These are phyloP conservation scores for Acanthamoeba triangularis DNA, from an alignment of 208 protist genomes.

Conservation along the genomic window DNA sequence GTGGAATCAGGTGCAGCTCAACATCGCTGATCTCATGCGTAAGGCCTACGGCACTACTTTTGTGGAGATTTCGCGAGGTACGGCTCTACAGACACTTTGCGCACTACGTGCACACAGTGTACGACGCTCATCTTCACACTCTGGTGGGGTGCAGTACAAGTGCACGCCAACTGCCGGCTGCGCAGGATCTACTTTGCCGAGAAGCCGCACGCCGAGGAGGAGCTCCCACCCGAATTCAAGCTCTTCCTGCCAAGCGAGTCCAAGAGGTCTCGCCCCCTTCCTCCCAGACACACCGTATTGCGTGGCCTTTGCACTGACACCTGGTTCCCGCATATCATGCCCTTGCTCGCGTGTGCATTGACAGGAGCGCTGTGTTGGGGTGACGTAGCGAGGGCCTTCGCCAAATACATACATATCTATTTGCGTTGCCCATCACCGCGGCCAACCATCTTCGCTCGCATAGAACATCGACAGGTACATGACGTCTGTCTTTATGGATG, in stretches of 20 bases:
- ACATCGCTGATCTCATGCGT: conserved; percentile 99
- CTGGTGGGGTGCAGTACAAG: conserved; percentile 86
- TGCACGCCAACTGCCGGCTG: conserved; percentile 99
- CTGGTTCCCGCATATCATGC: not conserved
- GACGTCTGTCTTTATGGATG: no score
- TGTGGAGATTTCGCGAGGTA: conserved; percentile 97
- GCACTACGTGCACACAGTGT: no score
- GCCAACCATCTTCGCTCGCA: no score
- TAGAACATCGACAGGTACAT: no score
- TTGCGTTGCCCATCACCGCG: no score
- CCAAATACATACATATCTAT: no score
- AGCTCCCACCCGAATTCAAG: conserved; percentile 99
- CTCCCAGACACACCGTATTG: not conserved
- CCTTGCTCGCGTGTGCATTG: not conserved
- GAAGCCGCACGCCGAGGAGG: conserved; percentile 99
- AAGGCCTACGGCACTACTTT: conserved; percentile 99
- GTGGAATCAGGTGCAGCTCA: conserved; percentile 99
- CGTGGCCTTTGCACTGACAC: not conserved
- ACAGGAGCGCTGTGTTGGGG: conserved; percentile 21
- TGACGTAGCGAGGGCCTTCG: no score
- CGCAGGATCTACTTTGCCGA: conserved; percentile 99
- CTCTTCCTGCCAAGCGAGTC: conserved; percentile 78
- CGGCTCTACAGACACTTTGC: not conserved
- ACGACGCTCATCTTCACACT: not conserved
- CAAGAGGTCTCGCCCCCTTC: not conserved